Evolutionary conservation across 257 asterid species (phyloP).

Genomic region (Ligustrum vulgare): DNA sequence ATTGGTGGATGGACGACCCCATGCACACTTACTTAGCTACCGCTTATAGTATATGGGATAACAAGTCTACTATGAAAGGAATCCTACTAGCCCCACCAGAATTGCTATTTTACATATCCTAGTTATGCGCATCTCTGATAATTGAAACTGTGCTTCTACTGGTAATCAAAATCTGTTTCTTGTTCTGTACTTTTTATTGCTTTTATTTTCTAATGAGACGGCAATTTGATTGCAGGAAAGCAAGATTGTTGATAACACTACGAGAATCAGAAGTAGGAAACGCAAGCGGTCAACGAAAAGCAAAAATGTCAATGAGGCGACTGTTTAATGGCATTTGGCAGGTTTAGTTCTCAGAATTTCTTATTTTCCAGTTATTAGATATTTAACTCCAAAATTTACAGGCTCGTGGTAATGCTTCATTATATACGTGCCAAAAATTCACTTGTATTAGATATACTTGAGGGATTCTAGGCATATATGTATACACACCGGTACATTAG

Average conservation of each 20-base stretch:
- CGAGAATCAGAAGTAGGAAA: slow-evolving; percentile 36
- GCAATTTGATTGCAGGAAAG: slow-evolving; percentile 31
- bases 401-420: not conserved
- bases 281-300: slow-evolving; percentile 45
- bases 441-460: slow-evolving; percentile 5
- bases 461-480: not conserved
- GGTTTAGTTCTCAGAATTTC: not conserved
- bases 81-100: not conserved
- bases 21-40: not conserved
- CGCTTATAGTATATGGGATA: not conserved
- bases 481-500: not conserved
- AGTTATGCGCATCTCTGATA: not conserved
- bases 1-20: not conserved
- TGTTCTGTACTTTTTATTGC: not conserved
- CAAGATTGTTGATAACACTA: slow-evolving; percentile 13
- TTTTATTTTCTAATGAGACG: slow-evolving; percentile 15
- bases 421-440: not conserved
- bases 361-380: slow-evolving; percentile 11
- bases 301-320: slow-evolving; percentile 30
- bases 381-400: slow-evolving; percentile 12
- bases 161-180: slow-evolving; percentile 3
- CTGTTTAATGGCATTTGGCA: slow-evolving; percentile 17
- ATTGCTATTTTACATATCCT: not conserved
- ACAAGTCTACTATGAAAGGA: not conserved
- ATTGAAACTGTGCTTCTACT: not conserved